Conservation (phyloP, 2,329 filamentous ascomycete genomes). For the Penicillium griseofulvum region DNA sequence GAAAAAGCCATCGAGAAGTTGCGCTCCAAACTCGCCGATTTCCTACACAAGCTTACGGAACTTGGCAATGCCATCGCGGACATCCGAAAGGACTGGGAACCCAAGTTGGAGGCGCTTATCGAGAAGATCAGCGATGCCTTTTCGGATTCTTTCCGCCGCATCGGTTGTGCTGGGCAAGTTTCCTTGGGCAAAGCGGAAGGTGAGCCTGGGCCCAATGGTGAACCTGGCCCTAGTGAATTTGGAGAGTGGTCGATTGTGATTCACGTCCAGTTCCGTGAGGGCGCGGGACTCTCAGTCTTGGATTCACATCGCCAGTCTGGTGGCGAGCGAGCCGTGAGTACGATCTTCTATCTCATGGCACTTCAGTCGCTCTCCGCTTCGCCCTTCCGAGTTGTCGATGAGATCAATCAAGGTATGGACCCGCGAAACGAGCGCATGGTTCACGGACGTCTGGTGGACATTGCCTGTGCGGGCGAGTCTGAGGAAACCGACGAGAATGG, state of each 20-base stretch:
- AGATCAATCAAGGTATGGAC: conserved; percentile 99
- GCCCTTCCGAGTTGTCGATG: conserved; percentile 96
- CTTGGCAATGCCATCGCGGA: conserved; percentile 60
- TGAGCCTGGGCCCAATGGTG: conserved; percentile 31
- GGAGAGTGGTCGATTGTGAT: conserved; percentile 93
- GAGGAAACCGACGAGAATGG: conserved; percentile 42
- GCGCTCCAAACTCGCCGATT: conserved; percentile 57
- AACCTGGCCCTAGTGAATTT: conserved; percentile 66
- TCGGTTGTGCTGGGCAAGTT: conserved; percentile 91
- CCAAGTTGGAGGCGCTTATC: conserved; percentile 73
- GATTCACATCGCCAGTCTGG: conserved; percentile 93
- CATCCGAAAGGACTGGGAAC: conserved; percentile 76
- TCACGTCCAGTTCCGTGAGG: conserved; percentile 87
- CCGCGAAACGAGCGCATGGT: conserved; percentile 97
- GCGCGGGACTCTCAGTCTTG: conserved; percentile 78
- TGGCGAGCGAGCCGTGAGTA: conserved; percentile 92
- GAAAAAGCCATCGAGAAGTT: conserved; percentile 67
- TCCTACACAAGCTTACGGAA: conserved; percentile 55
- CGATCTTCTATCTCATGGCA: conserved; percentile 98
- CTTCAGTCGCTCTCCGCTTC: conserved; percentile 89
- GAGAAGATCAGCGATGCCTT: conserved; percentile 85
- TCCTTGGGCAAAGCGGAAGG: conserved; percentile 69
- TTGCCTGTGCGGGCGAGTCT: conserved; percentile 71
- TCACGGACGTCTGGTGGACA: conserved; percentile 96
- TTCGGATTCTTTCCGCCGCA: conserved; percentile 87